These are phyloP conservation scores for Erodium texanum DNA, from an alignment of 441 rosid genomes.

Conservation along the genomic window DNA sequence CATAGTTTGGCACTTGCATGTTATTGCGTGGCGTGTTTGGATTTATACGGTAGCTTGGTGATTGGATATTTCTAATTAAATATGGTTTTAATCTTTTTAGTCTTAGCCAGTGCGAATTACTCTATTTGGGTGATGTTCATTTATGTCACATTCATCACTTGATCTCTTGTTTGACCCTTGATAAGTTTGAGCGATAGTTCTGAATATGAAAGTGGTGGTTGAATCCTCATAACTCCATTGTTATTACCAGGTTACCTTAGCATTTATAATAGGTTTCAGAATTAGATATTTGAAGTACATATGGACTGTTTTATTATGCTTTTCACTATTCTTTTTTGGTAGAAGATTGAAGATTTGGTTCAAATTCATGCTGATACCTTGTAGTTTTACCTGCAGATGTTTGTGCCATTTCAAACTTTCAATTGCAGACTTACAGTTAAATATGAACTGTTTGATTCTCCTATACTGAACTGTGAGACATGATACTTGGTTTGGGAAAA, in stretches of 20 bases:
- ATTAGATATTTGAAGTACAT: neutral
- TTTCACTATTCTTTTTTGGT: neutral
- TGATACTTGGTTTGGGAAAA: too few relatives aligned
- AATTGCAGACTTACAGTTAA: too few relatives aligned
- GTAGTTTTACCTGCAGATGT: neutral
- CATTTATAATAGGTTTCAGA: neutral
- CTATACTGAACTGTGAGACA: too few relatives aligned
- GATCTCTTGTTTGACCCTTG: constrained; percentile 9
- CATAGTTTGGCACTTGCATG: constrained; percentile 3
- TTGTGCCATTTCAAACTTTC: too few relatives aligned
- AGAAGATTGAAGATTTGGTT: neutral
- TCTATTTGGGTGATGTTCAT: neutral
- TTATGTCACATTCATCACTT: neutral
- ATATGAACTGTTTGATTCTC: too few relatives aligned
- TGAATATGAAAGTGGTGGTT: neutral
- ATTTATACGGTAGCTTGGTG: constrained; percentile 9
- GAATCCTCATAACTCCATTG: neutral
- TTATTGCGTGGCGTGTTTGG: constrained; percentile 25
- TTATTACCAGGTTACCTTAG: neutral
- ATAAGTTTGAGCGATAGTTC: neutral
- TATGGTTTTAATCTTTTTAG: constrained; percentile 18
- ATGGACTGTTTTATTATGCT: neutral
- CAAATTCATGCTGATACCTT: neutral
- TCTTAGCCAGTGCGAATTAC: constrained; percentile 16
- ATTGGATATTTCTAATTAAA: constrained; percentile 22